Percentiles rank a stretch among this genome's conserved stretches.
These are phyloP conservation scores for Solanum chaucha DNA, from an alignment of 257 asterid species.

Conservation along the genomic window DNA sequence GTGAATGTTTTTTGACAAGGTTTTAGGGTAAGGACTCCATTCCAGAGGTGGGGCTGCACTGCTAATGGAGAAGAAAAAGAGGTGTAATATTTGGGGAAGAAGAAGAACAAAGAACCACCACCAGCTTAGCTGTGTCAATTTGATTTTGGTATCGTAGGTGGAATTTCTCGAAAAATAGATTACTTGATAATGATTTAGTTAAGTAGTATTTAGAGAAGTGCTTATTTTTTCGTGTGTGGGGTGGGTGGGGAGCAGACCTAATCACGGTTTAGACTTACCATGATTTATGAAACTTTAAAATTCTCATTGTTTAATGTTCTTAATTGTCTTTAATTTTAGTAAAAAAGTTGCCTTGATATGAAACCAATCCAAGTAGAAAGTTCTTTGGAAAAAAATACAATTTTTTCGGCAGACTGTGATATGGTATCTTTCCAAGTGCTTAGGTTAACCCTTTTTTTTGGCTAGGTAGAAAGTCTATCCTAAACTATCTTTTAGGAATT, in stretches of 20 bases:
- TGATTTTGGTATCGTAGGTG: background rate
- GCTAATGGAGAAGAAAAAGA: background rate
- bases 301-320: background rate
- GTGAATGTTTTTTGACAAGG: background rate
- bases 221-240: background rate
- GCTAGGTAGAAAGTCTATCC: background rate
- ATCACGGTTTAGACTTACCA: background rate
- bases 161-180: background rate
- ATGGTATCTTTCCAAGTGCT: background rate
- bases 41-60: background rate
- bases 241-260: background rate
- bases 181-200: background rate
- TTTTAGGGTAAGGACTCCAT: background rate
- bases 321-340: background rate
- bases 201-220: background rate
- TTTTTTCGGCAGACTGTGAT: background rate
- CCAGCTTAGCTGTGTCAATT: background rate
- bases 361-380: background rate
- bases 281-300: too few relatives aligned
- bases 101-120: background rate
- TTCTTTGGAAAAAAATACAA: background rate
- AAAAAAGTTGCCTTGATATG: background rate
- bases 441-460: background rate
- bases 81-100: background rate
- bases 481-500: background rate